These are phyloP conservation scores for Raphanus hybrid DNA, from an alignment of 441 rosid species.

Conservation along the genomic window DNA sequence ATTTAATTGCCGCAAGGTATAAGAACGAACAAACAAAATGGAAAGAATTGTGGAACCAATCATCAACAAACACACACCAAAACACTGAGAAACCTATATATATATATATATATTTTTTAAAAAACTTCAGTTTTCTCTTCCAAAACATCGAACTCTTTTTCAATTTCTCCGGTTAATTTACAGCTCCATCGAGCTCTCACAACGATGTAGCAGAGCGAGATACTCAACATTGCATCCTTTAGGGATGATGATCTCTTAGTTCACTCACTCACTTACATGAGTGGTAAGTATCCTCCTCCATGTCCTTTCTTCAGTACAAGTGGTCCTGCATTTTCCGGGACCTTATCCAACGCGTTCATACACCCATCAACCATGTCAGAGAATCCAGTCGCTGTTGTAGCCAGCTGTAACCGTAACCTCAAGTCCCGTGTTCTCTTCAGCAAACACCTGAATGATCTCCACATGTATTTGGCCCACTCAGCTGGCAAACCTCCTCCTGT, in stretches of 20 bases:
- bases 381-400: constrained; percentile 84
- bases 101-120: neutral
- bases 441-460: constrained; percentile 90
- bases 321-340: constrained; percentile 81
- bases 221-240: constrained; percentile 25
- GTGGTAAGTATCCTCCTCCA: constrained; percentile 95
- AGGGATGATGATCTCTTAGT: constrained; percentile 12
- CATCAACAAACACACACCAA: constrained; percentile 11
- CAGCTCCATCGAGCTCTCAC: constrained; percentile 25
- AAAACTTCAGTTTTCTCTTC: constrained; percentile 19
- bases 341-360: constrained; percentile 67
- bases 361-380: constrained; percentile 70
- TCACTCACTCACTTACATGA: constrained; percentile 53
- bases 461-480: constrained; percentile 95
- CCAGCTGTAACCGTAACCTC: constrained; percentile 79
- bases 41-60: constrained; percentile 30
- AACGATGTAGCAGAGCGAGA: constrained; percentile 32
- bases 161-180: constrained; percentile 23
- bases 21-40: constrained; percentile 9
- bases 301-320: constrained; percentile 90
- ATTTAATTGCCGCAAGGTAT: constrained; percentile 15
- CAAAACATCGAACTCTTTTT: constrained; percentile 30
- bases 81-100: constrained; percentile 15
- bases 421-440: constrained; percentile 88
- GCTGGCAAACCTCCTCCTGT: constrained; percentile 94